Base-by-base conservation (phyloP, 345 rosid species). In the Excoecaria agallocha region DNA sequence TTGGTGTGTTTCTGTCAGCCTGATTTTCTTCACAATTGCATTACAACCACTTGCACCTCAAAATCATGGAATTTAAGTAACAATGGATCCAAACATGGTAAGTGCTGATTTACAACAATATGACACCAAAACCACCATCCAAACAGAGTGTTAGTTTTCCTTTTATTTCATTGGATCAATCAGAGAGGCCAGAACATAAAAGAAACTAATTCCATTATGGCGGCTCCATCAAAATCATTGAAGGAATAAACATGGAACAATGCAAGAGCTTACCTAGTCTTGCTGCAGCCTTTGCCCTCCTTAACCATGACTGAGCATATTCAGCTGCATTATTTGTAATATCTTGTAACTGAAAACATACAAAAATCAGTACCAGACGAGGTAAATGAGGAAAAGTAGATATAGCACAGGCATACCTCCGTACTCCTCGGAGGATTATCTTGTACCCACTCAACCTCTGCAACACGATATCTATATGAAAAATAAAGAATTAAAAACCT, bases 361-460 rank as follows among this genome's bases (percentile, higher is more conserved):
- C 71, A 80, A 13, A 71, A 63, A 61, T 63, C 30, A 65, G 35
- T 70, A n/a, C 69, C 80, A 2, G 24, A 49, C 20, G 9, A 57
- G 57, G 50, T 66, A 16, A 41, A 63, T 51, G 11, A 72, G 15
- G 46, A 72, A 9, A 49, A n/a, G 57, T 24, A 55, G 20, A 60
- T 35, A 45, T n/a, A 72, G 58, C 46, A 72, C 59, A 55, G 46
- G 58, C 89, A 79, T 85, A 93, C 99, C 62, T 86, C 83, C 30
- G 82, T 79, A 81, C 77, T 85, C 24, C 77, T n/a, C n/a, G 91
- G 91, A 62, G 85, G 75, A 79, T 71, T 76, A 87, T 95, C 99
- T 63, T 83, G 88, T 61, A 93, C 81, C 98, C 99, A 95, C 82
- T 90, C 96, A 83, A 91, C 93, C 81, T 91, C 94, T 66, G 99